phyloP scores from a whole-genome alignment of 176 grass and related monocot species.

The Juncus inflexus region DNA sequence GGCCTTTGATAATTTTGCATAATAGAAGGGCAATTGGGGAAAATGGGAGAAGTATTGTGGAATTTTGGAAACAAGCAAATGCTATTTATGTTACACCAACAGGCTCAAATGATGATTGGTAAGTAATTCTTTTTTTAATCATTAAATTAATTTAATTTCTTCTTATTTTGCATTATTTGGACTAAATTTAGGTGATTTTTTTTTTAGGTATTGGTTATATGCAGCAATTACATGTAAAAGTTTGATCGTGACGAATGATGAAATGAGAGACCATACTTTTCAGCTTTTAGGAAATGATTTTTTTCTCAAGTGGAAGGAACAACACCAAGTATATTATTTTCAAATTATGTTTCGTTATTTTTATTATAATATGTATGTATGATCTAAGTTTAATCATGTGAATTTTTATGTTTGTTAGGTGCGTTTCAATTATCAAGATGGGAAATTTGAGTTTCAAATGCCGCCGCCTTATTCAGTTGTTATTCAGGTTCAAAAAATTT shows the following conservation, averaged over 20 bases:
- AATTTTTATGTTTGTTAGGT: too few relatives aligned
- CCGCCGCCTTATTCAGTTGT: too few relatives aligned
- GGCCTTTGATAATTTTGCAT: too few relatives aligned
- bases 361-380: too few relatives aligned
- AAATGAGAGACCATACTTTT: slow-evolving; percentile 81
- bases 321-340: slow-evolving; percentile 50
- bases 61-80: slow-evolving; percentile 14
- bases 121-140: slow-evolving; percentile 23
- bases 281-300: slow-evolving; percentile 59
- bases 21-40: too few relatives aligned
- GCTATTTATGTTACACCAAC: slow-evolving; percentile 69
- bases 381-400: too few relatives aligned
- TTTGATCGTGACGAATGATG: slow-evolving; percentile 74
- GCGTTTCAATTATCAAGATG: too few relatives aligned
- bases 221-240: slow-evolving; percentile 78
- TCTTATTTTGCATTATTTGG: not conserved
- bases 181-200: not conserved
- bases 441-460: too few relatives aligned
- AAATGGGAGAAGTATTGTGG: too few relatives aligned
- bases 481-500: too few relatives aligned
- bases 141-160: slow-evolving; percentile 19
- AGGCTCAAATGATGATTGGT: slow-evolving; percentile 80
- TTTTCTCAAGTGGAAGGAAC: slow-evolving; percentile 74
- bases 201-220: not conserved
- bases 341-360: too few relatives aligned